phyloP scores from a whole-genome alignment of 345 rosid species.

The Cardamine occulta region DNA sequence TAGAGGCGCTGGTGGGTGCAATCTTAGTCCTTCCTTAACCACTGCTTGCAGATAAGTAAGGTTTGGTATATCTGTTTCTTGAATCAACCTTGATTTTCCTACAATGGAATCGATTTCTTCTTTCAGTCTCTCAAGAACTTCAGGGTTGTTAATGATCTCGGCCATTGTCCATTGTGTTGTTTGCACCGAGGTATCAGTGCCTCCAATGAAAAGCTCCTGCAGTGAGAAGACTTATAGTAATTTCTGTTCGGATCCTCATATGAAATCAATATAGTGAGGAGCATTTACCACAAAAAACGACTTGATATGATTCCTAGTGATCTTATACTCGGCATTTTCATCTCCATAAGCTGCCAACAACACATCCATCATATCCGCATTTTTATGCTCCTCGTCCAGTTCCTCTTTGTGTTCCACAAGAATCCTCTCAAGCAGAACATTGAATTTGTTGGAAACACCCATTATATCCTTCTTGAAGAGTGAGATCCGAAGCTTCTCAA shows the following conservation, averaged over 20 bases:
- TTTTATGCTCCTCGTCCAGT: slow-evolving; percentile 14
- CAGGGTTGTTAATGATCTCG: slow-evolving; percentile 61
- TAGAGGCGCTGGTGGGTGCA: slow-evolving; percentile 58
- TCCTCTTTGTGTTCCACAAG: slow-evolving; percentile 53
- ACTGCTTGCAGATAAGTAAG: neutral
- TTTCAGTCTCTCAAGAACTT: slow-evolving; percentile 51
- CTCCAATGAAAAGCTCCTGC: slow-evolving; percentile 60
- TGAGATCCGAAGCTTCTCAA: slow-evolving; percentile 29
- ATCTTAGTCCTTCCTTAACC: slow-evolving; percentile 48
- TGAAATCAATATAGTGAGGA: neutral
- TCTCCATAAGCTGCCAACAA: slow-evolving; percentile 54
- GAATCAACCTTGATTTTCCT: slow-evolving; percentile 51
- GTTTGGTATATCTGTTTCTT: neutral
- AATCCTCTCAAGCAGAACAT: slow-evolving; percentile 56
- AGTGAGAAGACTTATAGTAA: neutral
- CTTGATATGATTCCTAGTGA: slow-evolving; percentile 43
- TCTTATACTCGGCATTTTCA: neutral
- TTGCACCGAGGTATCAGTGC: slow-evolving; percentile 56
- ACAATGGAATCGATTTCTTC: slow-evolving; percentile 53
- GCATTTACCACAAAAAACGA: slow-evolving; percentile 60
- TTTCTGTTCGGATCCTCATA: neutral
- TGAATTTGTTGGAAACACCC: slow-evolving; percentile 53
- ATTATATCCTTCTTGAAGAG: slow-evolving; percentile 54
- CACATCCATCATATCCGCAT: slow-evolving; percentile 52
- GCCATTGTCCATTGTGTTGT: slow-evolving; percentile 64